Percentiles rank a stretch among this genome's conserved stretches.
phyloP scores from a whole-genome alignment of 1,284 basidiomycete genomes.

The Phylloporus sp. region DNA sequence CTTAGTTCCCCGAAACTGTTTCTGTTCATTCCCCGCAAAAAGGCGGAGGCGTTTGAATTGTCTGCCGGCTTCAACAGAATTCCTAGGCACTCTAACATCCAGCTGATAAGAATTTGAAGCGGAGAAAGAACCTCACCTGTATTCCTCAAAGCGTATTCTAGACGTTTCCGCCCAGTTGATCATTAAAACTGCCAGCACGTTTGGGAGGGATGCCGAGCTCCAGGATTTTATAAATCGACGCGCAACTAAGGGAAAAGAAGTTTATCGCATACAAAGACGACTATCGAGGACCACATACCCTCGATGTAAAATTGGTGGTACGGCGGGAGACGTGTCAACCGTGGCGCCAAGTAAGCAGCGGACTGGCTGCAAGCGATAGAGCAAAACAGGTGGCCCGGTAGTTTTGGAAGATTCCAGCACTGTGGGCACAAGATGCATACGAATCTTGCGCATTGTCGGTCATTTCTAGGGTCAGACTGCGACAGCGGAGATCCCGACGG shows the following conservation, averaged over 20 bases:
- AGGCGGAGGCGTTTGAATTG: conserved; percentile 11
- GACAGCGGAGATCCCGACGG: not conserved
- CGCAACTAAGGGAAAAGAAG: conserved; percentile 17
- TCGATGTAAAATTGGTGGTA: conserved; percentile 18
- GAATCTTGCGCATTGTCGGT: not conserved
- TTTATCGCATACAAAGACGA: no score
- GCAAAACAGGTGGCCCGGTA: conserved; percentile 29
- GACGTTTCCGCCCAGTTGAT: conserved; percentile 29
- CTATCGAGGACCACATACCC: conserved; percentile 10
- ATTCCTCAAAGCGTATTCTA: conserved; percentile 26
- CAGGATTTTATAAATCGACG: conserved; percentile 21
- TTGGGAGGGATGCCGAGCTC: conserved; percentile 19
- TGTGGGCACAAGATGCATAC: conserved; percentile 24
- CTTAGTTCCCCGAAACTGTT: conserved; percentile 31
- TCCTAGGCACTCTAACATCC: conserved; percentile 14
- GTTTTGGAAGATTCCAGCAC: conserved; percentile 26
- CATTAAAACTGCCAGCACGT: conserved; percentile 27
- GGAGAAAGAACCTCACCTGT: conserved; percentile 18
- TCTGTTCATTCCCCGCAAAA: conserved; percentile 33
- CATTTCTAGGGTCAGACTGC: not conserved
- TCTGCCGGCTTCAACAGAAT: conserved; percentile 23
- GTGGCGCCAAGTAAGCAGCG: conserved; percentile 27
- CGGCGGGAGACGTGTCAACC: conserved; percentile 20
- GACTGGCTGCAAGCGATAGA: conserved; percentile 22
- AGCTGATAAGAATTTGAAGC: not conserved